Evolutionary conservation across 2,329 filamentous ascomycete genomes (phyloP).

Genomic region (Emergomyces pasteurianus): DNA sequence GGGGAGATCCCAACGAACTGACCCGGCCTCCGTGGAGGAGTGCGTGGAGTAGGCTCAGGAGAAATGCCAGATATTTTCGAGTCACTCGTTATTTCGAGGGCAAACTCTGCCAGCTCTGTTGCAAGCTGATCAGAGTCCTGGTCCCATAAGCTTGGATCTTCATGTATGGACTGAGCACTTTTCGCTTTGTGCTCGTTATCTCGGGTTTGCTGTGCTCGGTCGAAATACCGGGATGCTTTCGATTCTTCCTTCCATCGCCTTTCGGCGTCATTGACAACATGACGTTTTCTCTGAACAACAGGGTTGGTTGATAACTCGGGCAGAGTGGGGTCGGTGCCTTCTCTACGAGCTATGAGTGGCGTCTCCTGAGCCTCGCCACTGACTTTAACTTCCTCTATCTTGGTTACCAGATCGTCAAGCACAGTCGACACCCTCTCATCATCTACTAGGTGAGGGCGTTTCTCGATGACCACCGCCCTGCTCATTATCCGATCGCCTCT

Average conservation of each 20-base stretch:
- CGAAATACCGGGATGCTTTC: slow-evolving; percentile 6
- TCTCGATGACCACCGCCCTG: slow-evolving; percentile 31
- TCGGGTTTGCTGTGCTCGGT: slow-evolving; percentile 4
- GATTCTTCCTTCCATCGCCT: slow-evolving; percentile 27
- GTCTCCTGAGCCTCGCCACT: slow-evolving; percentile 7
- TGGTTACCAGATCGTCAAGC: slow-evolving; percentile 19
- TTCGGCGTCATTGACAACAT: slow-evolving; percentile 30
- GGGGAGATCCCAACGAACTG: slow-evolving; percentile 5
- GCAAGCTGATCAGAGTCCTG: slow-evolving; percentile 32
- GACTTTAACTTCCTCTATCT: slow-evolving; percentile 7
- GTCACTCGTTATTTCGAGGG: slow-evolving; percentile 30
- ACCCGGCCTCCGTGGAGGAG: neutral
- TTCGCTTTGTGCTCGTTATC: slow-evolving; percentile 6
- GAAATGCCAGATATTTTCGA: slow-evolving; percentile 1
- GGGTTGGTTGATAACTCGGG: neutral
- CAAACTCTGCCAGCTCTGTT: slow-evolving; percentile 30
- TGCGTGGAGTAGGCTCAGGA: slow-evolving; percentile 1
- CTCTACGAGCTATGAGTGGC: neutral
- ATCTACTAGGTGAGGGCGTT: slow-evolving; percentile 13
- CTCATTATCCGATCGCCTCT: slow-evolving; percentile 16
- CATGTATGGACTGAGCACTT: slow-evolving; percentile 24
- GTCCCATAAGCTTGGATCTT: slow-evolving; percentile 29
- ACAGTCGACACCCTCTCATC: slow-evolving; percentile 16
- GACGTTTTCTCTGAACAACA: slow-evolving; percentile 23
- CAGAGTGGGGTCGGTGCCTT: neutral